Percentiles rank a stretch among this genome's conserved stretches.
phyloP scores from a whole-genome alignment of 331 rosid genomes.

The Quercus lobata region DNA sequence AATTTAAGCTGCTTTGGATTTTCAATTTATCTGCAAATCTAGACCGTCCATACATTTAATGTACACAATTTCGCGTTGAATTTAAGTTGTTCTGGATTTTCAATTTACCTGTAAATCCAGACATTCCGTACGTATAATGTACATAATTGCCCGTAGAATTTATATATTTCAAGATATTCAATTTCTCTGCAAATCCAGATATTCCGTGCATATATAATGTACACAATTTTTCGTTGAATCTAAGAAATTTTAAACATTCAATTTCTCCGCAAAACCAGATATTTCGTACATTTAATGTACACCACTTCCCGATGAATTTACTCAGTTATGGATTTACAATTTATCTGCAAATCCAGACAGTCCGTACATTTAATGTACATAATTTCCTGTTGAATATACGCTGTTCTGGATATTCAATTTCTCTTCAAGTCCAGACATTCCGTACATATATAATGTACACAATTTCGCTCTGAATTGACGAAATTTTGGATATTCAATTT shows the following conservation, averaged over 20 bases:
- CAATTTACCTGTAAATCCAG: accelerated
- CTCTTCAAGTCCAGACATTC: too few relatives aligned
- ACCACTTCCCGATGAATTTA: accelerated
- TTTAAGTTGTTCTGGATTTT: accelerated
- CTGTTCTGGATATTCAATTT: too few relatives aligned
- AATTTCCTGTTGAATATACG: too few relatives aligned
- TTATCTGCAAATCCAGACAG: accelerated
- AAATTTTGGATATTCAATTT: too few relatives aligned
- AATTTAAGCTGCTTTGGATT: too few relatives aligned
- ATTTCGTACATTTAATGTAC: accelerated
- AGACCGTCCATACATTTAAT: accelerated
- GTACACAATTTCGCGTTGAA: too few relatives aligned
- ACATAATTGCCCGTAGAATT: accelerated
- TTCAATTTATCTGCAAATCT: too few relatives aligned
- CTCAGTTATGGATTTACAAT: accelerated
- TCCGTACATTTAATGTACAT: too few relatives aligned
- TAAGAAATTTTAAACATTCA: accelerated
- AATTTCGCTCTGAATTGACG: accelerated
- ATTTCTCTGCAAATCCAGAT: accelerated
- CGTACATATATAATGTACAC: too few relatives aligned
- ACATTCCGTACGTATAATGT: too few relatives aligned
- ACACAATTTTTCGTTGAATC: too few relatives aligned
- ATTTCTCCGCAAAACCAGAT: too few relatives aligned
- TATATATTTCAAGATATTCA: accelerated
- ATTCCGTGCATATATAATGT: accelerated